Base-by-base conservation (phyloP, 2,329 filamentous ascomycete genomes). In the Didymella arachidicola region DNA sequence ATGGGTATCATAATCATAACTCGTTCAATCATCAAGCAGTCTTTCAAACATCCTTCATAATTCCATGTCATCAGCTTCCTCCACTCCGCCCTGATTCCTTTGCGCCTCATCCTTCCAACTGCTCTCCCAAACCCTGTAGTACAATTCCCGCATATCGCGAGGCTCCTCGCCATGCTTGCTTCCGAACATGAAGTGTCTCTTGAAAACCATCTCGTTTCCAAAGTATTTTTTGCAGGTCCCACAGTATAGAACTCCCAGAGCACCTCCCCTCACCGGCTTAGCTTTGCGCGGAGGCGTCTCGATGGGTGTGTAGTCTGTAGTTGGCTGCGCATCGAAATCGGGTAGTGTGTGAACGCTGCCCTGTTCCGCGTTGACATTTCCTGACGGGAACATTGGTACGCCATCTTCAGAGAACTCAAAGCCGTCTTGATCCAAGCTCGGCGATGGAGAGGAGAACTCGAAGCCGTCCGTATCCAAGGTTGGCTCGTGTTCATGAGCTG, bases 181-280 rank as follows among this genome's bases (percentile, higher is more conserved):
- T 10, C 39, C 38, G 19, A 61, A 61, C 58, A 61, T 53, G 6
- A 61, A 61, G 29, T 61, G 58, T 44, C 58, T 41, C 25, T 57
- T 61, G 14, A 61, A 61, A 14, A 61, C 58, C 34, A 7, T 57
- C 36, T 61, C 58, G n/a, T 61, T 61, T 2, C 58, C 58, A 38
- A 53, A 61, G 7, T 47, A 53, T 32, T 50, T 57, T n/a, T 61
- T 29, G 11, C 58, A 61, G 3, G 53, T 53, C 12, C 53, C 58
- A 22, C 58, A 61, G 11, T 61, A 61, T 11, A 61, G 26, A 5
- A 61, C 53, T 5, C 58, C 58, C 16, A 61, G 25, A 19, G 58
- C 53, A 1, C 34, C 53, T n/a, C 54, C 41, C 18, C 38, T 45
- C 14, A 22, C 22, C 22, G 29, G 14, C 7, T 6, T 16, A 2